These are phyloP conservation scores for Podaxis sp. DNA, from an alignment of 768 basidiomycete genomes.

Conservation along the genomic window DNA sequence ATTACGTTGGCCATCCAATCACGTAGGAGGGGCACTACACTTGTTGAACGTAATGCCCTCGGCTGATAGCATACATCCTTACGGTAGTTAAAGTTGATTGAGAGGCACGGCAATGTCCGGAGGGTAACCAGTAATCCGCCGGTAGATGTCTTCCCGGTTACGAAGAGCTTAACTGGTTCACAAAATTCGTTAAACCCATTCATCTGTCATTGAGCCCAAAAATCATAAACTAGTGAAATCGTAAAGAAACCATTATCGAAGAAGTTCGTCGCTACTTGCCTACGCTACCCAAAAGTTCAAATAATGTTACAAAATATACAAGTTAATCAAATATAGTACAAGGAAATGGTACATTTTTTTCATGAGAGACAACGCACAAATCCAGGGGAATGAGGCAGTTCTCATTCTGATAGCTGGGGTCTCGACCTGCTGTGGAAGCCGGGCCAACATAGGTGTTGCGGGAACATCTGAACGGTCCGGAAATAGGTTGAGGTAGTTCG, in stretches of 20 bases:
- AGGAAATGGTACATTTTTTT: slow-evolving; percentile 13
- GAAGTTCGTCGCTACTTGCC: slow-evolving; percentile 3
- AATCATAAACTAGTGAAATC: slow-evolving; percentile 7
- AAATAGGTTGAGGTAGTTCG: neutral
- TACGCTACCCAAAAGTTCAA: slow-evolving; percentile 11
- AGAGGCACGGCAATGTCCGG: neutral
- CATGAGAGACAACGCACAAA: neutral
- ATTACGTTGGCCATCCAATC: neutral
- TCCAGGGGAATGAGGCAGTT: neutral
- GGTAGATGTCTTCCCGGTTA: neutral
- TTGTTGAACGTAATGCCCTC: neutral
- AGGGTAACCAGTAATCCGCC: neutral
- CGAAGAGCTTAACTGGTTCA: neutral
- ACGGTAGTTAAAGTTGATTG: neutral
- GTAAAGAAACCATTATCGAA: slow-evolving; percentile 6
- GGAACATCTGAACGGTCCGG: neutral
- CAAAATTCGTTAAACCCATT: slow-evolving; percentile 1
- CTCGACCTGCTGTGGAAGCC: neutral
- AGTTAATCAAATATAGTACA: slow-evolving; percentile 3
- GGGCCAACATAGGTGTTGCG: neutral
- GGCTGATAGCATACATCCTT: neutral
- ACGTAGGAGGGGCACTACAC: neutral
- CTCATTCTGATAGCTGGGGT: neutral
- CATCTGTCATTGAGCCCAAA: slow-evolving; percentile 10
- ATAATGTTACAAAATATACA: slow-evolving; percentile 15